Evolutionary conservation across 768 basidiomycete species (phyloP).

Genomic region (Cantharellus anzutake): DNA sequence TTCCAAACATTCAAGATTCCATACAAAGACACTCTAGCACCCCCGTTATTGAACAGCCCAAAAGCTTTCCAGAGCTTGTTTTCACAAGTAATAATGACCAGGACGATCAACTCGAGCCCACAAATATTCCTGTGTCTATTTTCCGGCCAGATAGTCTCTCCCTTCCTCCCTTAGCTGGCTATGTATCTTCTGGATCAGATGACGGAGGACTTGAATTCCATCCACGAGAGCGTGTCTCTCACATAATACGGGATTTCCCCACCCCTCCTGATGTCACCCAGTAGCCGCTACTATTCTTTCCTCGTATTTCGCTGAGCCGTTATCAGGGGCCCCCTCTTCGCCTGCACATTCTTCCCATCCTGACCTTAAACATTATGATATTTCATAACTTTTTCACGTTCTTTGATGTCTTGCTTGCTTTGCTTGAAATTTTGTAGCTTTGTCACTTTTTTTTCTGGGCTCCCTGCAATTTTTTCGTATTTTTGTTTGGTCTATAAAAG

Average conservation of each 20-base stretch:
- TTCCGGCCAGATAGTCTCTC: background rate
- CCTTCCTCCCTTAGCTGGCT: background rate
- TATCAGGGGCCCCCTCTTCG: background rate
- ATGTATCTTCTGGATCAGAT: background rate
- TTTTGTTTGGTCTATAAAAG: no score
- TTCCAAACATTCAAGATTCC: background rate
- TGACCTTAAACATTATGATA: no score
- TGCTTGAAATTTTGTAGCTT: no score
- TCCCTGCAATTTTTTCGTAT: no score
- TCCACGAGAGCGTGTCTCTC: conserved; percentile 5
- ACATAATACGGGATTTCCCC: conserved; percentile 9
- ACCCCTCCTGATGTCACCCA: conserved; percentile 3
- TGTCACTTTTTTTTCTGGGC: no score
- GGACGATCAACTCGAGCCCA: no score
- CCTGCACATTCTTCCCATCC: background rate
- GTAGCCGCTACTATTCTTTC: background rate
- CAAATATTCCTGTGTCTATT: background rate
- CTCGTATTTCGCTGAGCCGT: background rate
- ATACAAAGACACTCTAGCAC: background rate
- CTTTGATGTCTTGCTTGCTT: no score
- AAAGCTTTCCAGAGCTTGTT: background rate
- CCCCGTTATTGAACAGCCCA: background rate
- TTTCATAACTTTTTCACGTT: no score
- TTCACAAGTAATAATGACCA: no score
- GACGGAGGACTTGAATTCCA: background rate